A percentile compares a stretch with the other conserved stretches of the same genome.
These are phyloP conservation scores for Fallopia convolvulus DNA, from an alignment of 148 eudicot species.

Conservation along the genomic window DNA sequence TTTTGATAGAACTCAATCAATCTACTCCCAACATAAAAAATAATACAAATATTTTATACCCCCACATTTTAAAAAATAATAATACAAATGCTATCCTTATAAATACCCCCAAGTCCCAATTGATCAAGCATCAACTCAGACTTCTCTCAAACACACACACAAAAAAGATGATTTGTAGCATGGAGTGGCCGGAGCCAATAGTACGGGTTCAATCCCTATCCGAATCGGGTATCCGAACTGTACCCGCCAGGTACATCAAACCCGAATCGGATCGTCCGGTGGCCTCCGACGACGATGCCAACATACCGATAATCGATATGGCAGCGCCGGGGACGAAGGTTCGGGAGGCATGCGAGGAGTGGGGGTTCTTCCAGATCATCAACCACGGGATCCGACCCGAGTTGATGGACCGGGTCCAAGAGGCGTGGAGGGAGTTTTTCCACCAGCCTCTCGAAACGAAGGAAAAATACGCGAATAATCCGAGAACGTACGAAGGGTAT, in stretches of 20 bases:
- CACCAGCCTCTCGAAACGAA: constrained; percentile 76
- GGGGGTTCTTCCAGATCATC: constrained; percentile 86
- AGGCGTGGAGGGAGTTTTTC: constrained; percentile 72
- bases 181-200: constrained; percentile 81
- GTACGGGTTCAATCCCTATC: constrained; percentile 79
- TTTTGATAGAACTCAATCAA: too few relatives aligned
- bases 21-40: neutral
- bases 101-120: neutral
- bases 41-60: neutral
- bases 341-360: constrained; percentile 44
- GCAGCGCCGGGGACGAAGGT: constrained; percentile 16
- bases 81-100: neutral
- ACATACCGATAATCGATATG: constrained; percentile 69
- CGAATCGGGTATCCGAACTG: constrained; percentile 30
- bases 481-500: constrained; percentile 82
- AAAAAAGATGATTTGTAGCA: neutral
- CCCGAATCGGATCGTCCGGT: constrained; percentile 36
- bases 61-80: neutral
- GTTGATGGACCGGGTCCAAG: constrained; percentile 53
- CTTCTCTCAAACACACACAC: neutral
- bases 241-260: constrained; percentile 59
- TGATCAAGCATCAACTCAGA: neutral
- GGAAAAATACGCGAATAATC: constrained; percentile 54
- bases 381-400: constrained; percentile 66
- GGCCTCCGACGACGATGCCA: neutral